These are phyloP conservation scores for Nematodospora anomalae DNA, from an alignment of 1,139 yeast species.

Conservation along the genomic window DNA sequence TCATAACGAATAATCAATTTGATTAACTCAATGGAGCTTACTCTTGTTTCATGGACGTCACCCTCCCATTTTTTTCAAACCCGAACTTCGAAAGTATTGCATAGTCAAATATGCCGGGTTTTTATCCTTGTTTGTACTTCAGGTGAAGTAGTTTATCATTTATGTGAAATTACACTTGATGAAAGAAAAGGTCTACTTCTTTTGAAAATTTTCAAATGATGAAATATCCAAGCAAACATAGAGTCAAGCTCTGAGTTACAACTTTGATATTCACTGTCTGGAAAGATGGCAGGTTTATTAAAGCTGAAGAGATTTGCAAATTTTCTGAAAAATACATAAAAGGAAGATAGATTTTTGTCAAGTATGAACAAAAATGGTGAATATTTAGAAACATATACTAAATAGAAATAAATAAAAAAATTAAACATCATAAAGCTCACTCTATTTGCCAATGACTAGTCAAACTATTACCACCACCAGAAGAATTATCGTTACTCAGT, in stretches of 20 bases:
- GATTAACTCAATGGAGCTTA: constrained; percentile 91
- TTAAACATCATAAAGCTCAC: constrained; percentile 15
- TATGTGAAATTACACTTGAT: constrained; percentile 6
- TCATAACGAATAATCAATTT: constrained; percentile 64
- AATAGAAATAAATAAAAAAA: constrained; percentile 2
- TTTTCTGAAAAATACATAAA: constrained; percentile 24
- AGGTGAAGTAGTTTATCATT: constrained; percentile 6
- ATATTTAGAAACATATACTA: constrained; percentile 1
- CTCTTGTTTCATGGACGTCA: constrained; percentile 67
- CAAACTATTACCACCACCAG: constrained; percentile 32
- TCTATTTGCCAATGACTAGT: constrained; percentile 49
- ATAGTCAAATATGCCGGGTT: constrained; percentile 76
- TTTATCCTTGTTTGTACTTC: constrained; percentile 12
- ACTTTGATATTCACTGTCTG: constrained; percentile 44
- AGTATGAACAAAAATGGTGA: constrained; percentile 2
- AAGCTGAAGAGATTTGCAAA: constrained; percentile 41
- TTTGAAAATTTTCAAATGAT: constrained; percentile 49
- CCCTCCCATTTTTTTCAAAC: constrained; percentile 27
- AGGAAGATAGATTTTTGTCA: neutral
- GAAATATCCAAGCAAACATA: constrained; percentile 80
- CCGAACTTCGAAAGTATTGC: constrained; percentile 33
- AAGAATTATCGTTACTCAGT: constrained; percentile 38
- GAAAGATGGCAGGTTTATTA: constrained; percentile 45
- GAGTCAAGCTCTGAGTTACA: constrained; percentile 88
- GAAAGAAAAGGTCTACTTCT: constrained; percentile 8